These are phyloP conservation scores for Cyclotella choctawhatcheeana DNA, from an alignment of 108 stramenopile species.

Conservation along the genomic window DNA sequence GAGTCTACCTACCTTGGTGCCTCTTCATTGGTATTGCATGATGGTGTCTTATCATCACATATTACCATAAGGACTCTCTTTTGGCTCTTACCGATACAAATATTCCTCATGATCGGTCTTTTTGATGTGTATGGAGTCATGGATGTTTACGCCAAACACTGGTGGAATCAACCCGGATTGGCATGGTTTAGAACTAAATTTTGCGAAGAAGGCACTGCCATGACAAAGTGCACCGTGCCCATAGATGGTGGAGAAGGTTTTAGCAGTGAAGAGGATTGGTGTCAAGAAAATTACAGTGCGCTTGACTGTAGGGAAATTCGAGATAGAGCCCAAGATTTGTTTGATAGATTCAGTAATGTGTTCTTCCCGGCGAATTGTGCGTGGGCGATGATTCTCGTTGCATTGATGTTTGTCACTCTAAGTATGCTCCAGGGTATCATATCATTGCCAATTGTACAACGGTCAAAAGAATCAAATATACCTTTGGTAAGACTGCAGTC, in stretches of 20 bases:
- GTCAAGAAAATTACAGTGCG: slow-evolving; percentile 52
- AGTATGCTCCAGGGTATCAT: slow-evolving; percentile 75
- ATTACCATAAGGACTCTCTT: no score
- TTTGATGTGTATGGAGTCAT: slow-evolving; percentile 73
- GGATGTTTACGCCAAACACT: slow-evolving; percentile 66
- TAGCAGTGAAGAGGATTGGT: slow-evolving; percentile 64
- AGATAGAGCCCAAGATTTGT: slow-evolving; percentile 59
- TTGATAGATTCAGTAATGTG: slow-evolving; percentile 33
- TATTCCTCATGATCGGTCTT: slow-evolving; percentile 48
- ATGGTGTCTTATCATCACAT: no score
- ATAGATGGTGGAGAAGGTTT: slow-evolving; percentile 52
- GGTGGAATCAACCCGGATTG: slow-evolving; percentile 46
- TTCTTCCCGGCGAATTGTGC: slow-evolving; percentile 50
- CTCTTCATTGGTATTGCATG: no score
- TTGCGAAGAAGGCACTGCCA: slow-evolving; percentile 59
- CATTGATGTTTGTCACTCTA: slow-evolving; percentile 61
- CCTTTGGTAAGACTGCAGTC: no score
- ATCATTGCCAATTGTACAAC: slow-evolving; percentile 79
- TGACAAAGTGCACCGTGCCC: slow-evolving; percentile 67
- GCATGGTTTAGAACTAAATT: slow-evolving; percentile 15
- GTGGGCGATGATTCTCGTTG: slow-evolving; percentile 35
- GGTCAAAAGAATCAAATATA: slow-evolving; percentile 85
- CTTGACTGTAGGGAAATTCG: slow-evolving; percentile 64
- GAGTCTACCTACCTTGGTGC: no score
- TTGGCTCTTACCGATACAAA: slow-evolving; percentile 61